These are phyloP conservation scores for Trifolium subterraneum DNA, from an alignment of 306 rosid genomes.

Conservation along the genomic window DNA sequence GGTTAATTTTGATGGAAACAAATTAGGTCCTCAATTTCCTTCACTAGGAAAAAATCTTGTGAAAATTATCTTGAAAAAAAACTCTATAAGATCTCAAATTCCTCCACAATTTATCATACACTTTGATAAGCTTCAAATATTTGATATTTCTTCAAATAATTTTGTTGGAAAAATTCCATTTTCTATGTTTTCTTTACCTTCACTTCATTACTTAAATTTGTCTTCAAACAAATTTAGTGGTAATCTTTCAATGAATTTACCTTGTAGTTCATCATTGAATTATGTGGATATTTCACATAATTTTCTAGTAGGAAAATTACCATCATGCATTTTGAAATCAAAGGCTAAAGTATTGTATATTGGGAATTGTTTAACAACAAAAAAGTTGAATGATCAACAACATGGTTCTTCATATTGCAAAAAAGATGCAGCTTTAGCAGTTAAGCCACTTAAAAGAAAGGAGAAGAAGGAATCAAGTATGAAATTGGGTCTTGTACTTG, in stretches of 20 bases:
- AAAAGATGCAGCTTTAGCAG: constrained; percentile 81
- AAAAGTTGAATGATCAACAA: constrained; percentile 60
- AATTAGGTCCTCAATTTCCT: constrained; percentile 74
- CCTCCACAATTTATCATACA: constrained; percentile 39
- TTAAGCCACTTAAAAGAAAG: constrained; percentile 54
- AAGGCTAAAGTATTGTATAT: constrained; percentile 57
- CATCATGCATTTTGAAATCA: constrained; percentile 66
- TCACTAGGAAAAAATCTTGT: constrained; percentile 56
- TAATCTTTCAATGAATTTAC: constrained; percentile 49
- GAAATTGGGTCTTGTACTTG: constrained; percentile 61
- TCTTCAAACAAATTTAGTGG: constrained; percentile 75
- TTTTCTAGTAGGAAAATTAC: constrained; percentile 73
- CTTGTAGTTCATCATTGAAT: constrained; percentile 60
- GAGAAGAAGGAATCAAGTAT: constrained; percentile 46
- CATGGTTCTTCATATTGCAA: constrained; percentile 63
- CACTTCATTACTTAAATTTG: constrained; percentile 60
- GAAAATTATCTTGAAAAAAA: constrained; percentile 58
- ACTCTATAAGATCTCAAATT: constrained; percentile 68
- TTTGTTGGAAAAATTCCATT: constrained; percentile 68
- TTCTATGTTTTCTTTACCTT: constrained; percentile 67
- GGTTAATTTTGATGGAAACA: constrained; percentile 68
- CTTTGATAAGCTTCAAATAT: constrained; percentile 55
- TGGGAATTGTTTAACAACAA: constrained; percentile 76
- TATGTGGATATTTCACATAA: constrained; percentile 81
- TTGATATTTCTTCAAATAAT: constrained; percentile 72